Percentiles rank a stretch among this genome's conserved stretches.
Conservation (phyloP, 2,329 filamentous ascomycete species). For the Neofusicoccum parvum region DNA sequence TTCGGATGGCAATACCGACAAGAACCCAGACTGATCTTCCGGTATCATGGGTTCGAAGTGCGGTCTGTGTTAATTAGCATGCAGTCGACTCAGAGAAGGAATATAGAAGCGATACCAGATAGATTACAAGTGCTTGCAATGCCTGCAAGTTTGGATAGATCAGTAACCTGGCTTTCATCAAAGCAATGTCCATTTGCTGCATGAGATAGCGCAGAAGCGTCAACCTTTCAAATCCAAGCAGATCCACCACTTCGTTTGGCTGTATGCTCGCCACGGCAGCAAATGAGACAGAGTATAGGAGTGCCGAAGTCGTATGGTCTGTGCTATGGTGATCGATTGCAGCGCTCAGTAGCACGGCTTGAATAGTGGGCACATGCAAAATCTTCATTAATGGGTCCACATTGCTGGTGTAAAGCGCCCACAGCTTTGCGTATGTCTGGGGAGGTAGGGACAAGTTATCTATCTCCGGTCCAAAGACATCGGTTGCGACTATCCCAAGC, state of each 20-base stretch:
- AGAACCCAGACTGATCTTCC: not conserved
- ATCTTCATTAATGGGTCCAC: not conserved
- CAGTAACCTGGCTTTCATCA: not conserved
- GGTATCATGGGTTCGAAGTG: slow-evolving; percentile 8
- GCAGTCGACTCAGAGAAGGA: not conserved
- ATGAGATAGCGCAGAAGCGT: slow-evolving; percentile 1
- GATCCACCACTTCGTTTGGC: not conserved
- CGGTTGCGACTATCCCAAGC: not conserved
- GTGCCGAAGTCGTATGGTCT: not conserved
- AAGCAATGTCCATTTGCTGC: not conserved
- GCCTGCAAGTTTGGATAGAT: not conserved
- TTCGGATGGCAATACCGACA: not conserved
- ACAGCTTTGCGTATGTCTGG: not conserved
- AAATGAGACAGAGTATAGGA: not conserved
- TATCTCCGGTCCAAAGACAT: not conserved
- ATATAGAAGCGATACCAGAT: not conserved
- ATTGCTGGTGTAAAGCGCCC: not conserved
- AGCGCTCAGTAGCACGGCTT: not conserved
- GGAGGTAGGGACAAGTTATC: not conserved
- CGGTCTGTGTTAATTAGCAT: not conserved
- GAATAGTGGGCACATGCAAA: not conserved
- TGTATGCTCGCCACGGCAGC: not conserved
- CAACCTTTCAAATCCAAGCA: not conserved
- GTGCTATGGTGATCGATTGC: not conserved
- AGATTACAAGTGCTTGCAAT: slow-evolving; percentile 1